Base-by-base conservation (phyloP, 1,284 basidiomycete genomes). In the Irpex sp. region DNA sequence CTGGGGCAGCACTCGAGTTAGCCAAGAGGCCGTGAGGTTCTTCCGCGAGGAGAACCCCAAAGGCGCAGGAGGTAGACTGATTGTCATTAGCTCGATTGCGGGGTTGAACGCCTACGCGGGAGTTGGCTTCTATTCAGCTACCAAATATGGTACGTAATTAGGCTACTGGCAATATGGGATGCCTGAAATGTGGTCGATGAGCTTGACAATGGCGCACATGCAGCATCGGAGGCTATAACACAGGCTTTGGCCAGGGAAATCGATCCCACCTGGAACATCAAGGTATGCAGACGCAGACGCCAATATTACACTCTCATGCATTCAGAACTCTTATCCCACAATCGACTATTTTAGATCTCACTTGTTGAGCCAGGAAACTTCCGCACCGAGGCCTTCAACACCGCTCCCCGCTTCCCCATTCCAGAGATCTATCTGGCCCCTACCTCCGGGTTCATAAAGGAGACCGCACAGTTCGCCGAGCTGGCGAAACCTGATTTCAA, bases 21-120 rank as follows among this genome's bases (percentile, higher is more conserved):
- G 70, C 47, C 68, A 67, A 47, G 74, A 74, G 66, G 77, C 78
- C 0, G 65, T 80, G 31, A 59, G 67, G 37, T 68, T 75, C 60
- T 78, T 80, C 66, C 72, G 79, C 38, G 79, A 80, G 15, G 72
- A 73, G 0, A 77, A 79, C 75, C 75, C 3, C 40, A 15, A 52
- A 15, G 38, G 21, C 38, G 60, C 54, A 2, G 60, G 60, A 44
- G 60, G 60, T 7, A 11, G 47, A 56, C 26, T 62, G 38, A 15
- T 62, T 13, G 57, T n/a, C 17, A 26, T 49, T 5, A 31, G 55
- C 37, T 62, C 60, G 26, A 21, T 17, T 34, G 55, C 26, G 63
- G 78, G 75, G 5, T 54, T 76, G 13, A 47, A 59, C 11, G 68
- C 69, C 0, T 58, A 62, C 13, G 65, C 73, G 3, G 67, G 64